Base-by-base conservation (phyloP, 805 yeast species). In the Nakazawaea ernobii region DNA sequence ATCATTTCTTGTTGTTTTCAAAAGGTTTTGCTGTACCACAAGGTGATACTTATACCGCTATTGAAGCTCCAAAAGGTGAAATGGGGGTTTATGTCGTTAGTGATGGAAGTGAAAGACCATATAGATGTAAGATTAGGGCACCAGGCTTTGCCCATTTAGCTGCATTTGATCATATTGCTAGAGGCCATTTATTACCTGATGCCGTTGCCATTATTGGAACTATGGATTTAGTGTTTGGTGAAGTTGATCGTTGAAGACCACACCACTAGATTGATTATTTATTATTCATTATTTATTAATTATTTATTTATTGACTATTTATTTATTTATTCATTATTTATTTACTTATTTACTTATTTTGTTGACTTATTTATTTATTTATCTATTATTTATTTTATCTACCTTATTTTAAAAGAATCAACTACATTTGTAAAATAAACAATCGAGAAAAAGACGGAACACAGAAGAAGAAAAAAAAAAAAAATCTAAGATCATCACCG, bases 61-160 rank as follows among this genome's bases (percentile, higher is more conserved):
- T 88, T 56, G 96, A 88, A 71, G 95, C 96, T 24, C 96, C 96
- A 65, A 88, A 88, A 79, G 96, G 96, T 64, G 96, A 88, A 69
- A 86, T 88, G 94, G 96, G 86, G 51, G 95, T 86, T 48, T 88
- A 83, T 61, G 82, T 88, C 45, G 95, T 88, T 48, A 80, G 90
- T 55, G 96, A 88, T 69, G 96, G 96, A 48, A 69, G 85, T 50
- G 96, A 88, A 71, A 79, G 94, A 67, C 96, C 96, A 32, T 88
- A 88, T 72, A 81, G 90, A 70, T 86, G 95, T 74, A 87, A 86
- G 73, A 87, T 88, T 60, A 83, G 96, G 70, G 90, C 95, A n/a
- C 96, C 96, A 42, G 95, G 96, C 39, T 88, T 88, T 64, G 90
- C 95, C 35, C 95, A 87, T 69, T 74, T 88, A 62, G 94, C 84